Conservation (phyloP, 495 filamentous ascomycete species). For the Eremomyces bilateralis region DNA sequence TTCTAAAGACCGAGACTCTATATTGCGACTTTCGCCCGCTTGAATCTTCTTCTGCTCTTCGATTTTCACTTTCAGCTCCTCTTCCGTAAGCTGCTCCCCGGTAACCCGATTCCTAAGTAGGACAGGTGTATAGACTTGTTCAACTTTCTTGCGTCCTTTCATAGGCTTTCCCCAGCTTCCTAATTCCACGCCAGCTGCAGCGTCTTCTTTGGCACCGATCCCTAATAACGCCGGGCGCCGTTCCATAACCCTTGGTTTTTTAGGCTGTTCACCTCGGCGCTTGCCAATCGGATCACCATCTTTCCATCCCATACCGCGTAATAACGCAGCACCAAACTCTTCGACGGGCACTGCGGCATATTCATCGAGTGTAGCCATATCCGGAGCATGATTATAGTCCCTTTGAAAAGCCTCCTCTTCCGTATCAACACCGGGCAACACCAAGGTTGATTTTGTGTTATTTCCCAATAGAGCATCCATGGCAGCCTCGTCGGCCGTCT, state of each 20-base stretch:
- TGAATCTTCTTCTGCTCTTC: conserved; percentile 22
- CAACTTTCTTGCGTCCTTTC: conserved; percentile 32
- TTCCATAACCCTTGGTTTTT: conserved; percentile 29
- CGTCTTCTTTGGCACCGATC: conserved; percentile 56
- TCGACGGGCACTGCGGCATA: conserved; percentile 81
- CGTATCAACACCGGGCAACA: conserved; percentile 31
- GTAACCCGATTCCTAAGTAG: conserved; percentile 43
- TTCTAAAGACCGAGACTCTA: no score
- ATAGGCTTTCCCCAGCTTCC: conserved; percentile 53
- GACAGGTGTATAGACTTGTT: conserved; percentile 43
- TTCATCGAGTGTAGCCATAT: conserved; percentile 54
- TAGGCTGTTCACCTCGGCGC: conserved; percentile 23
- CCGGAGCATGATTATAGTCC: conserved; percentile 50
- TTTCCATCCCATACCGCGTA: conserved; percentile 87
- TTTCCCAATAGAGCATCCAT: conserved; percentile 55
- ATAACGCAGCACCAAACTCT: conserved; percentile 72
- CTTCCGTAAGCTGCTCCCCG: conserved; percentile 41
- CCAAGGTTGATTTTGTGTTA: conserved; percentile 31
- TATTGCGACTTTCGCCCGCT: no score
- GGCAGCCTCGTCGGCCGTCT: conserved; percentile 54
- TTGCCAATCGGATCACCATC: conserved; percentile 54
- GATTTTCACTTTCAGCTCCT: conserved; percentile 28
- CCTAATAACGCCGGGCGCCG: conserved; percentile 62
- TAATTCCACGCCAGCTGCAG: conserved; percentile 50
- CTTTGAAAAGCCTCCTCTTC: conserved; percentile 50